Percentiles rank a stretch among this genome's conserved stretches.
phyloP scores from a whole-genome alignment of 2,329 filamentous ascomycete genomes.

The Penicillium freii region DNA sequence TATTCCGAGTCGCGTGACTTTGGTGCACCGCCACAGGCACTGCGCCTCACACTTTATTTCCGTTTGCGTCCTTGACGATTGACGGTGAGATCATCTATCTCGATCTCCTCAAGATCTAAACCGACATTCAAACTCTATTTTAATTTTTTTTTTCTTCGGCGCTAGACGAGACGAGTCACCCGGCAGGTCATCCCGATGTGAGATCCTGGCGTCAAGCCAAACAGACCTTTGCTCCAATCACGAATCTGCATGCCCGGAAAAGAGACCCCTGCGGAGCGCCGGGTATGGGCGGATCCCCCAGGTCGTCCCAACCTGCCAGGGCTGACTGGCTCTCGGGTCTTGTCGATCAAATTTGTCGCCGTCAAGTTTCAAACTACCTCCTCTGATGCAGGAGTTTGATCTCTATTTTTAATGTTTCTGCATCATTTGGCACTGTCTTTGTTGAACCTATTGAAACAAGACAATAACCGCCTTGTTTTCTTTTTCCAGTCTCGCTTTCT shows the following conservation, averaged over 20 bases:
- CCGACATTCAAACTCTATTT: conserved; percentile 1
- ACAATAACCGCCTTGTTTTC: conserved; percentile 5
- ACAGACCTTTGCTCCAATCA: conserved; percentile 19
- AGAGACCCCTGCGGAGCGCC: conserved; percentile 9
- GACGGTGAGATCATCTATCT: conserved; percentile 14
- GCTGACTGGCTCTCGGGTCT: conserved; percentile 3
- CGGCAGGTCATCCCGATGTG: conserved; percentile 4
- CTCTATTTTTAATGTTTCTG: conserved; percentile 20
- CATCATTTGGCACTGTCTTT: neutral
- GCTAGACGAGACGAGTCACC: conserved; percentile 12
- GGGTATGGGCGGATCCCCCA: conserved; percentile 18
- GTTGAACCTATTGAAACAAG: conserved; percentile 5
- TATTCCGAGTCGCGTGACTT: conserved; percentile 10
- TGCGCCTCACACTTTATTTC: conserved; percentile 3
- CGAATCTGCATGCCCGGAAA: neutral
- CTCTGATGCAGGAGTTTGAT: conserved; percentile 1
- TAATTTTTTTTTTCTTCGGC: neutral
- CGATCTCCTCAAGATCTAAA: conserved; percentile 9
- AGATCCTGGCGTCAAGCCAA: conserved; percentile 22
- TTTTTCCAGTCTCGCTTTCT: neutral
- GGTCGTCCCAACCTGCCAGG: conserved; percentile 9
- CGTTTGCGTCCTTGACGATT: conserved; percentile 19
- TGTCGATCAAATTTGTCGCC: conserved; percentile 19
- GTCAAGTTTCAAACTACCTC: conserved; percentile 17
- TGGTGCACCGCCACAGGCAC: neutral